Evolutionary conservation across 345 rosid genomes (phyloP).

Genomic region (Angophora floribunda): DNA sequence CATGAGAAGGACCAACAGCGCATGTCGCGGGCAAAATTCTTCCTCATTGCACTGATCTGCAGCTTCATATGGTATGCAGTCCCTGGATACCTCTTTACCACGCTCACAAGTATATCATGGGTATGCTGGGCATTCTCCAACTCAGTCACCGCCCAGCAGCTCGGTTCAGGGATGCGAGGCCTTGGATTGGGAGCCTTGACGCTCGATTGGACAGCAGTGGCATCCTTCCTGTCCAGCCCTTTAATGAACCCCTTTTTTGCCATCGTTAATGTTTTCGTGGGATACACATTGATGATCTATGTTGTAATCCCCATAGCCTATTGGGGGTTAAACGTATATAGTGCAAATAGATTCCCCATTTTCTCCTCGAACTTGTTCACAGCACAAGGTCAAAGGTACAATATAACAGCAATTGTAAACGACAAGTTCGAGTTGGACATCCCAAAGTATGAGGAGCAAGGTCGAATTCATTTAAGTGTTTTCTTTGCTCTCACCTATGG

Average conservation of each 20-base stretch:
- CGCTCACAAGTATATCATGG: slow-evolving; percentile 83
- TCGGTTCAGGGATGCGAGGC: slow-evolving; percentile 83
- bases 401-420: slow-evolving; percentile 63
- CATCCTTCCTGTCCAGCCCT: slow-evolving; percentile 82
- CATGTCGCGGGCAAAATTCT: slow-evolving; percentile 80
- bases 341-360: slow-evolving; percentile 63
- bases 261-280: slow-evolving; percentile 51
- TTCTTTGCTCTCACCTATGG: slow-evolving; percentile 78
- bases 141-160: slow-evolving; percentile 81
- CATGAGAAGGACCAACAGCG: slow-evolving; percentile 67
- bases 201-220: slow-evolving; percentile 74
- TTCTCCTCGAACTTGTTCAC: slow-evolving; percentile 79
- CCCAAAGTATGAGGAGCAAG: slow-evolving; percentile 50
- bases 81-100: slow-evolving; percentile 80
- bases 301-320: slow-evolving; percentile 48
- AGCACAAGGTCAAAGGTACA: slow-evolving; percentile 40
- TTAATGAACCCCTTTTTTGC: slow-evolving; percentile 85
- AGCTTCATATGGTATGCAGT: slow-evolving; percentile 67
- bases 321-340: slow-evolving; percentile 61
- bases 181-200: slow-evolving; percentile 79
- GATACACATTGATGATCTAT: slow-evolving; percentile 52
- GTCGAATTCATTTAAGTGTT: slow-evolving; percentile 70
- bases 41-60: slow-evolving; percentile 58
- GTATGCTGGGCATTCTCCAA: slow-evolving; percentile 76
- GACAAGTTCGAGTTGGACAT: slow-evolving; percentile 64